Percentiles rank a stretch among this genome's conserved stretches.
Evolutionary conservation across 1,284 basidiomycete genomes (phyloP).

Genomic region (Trametes pubescens): DNA sequence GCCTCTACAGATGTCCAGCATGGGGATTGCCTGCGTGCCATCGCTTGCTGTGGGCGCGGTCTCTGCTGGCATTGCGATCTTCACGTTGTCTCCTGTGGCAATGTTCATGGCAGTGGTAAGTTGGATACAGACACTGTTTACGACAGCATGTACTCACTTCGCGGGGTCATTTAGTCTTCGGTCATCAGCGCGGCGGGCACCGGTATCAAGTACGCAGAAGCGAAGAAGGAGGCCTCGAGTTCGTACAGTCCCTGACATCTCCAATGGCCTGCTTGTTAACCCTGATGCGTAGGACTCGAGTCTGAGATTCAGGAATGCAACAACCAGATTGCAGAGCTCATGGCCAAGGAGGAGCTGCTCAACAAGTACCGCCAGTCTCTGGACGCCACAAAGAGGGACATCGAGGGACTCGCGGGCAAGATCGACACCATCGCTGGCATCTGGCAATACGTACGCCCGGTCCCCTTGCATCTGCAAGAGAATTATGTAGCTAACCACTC

Average conservation of each 20-base stretch:
- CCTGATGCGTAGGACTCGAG: background rate
- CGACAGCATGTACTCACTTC: background rate
- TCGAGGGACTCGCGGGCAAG: slow-evolving; percentile 5
- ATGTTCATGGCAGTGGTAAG: slow-evolving; percentile 1
- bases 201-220: slow-evolving; percentile 1
- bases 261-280: background rate
- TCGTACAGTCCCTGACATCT: background rate
- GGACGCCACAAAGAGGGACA: background rate
- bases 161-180: background rate
- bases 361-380: slow-evolving; percentile 7
- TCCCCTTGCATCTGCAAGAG: background rate
- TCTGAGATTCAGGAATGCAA: slow-evolving; percentile 3
- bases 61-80: background rate
- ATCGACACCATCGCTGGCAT: slow-evolving; percentile 7
- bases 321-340: background rate
- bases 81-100: background rate
- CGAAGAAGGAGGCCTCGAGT: slow-evolving; percentile 2
- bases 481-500: background rate
- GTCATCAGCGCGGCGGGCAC: slow-evolving; percentile 1
- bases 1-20: background rate
- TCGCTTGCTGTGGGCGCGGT: background rate
- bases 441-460: background rate
- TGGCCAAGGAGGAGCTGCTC: background rate
- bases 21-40: background rate
- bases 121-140: too few species aligned